These are phyloP conservation scores for Backusella sp. DNA, from an alignment of 192 early-diverging fungal species.

Conservation along the genomic window DNA sequence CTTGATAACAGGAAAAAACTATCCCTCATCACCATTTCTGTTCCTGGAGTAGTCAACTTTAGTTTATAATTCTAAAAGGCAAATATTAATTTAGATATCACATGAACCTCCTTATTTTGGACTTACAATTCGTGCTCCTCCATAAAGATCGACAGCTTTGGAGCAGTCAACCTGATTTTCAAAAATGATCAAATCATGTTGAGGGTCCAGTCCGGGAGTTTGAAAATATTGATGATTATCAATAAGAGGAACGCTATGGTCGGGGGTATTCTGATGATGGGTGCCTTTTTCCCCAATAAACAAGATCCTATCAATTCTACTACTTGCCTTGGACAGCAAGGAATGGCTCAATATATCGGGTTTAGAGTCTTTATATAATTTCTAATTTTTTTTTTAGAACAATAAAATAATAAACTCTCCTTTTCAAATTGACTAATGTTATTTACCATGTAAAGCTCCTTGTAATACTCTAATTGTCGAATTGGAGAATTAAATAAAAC, in stretches of 20 bases:
- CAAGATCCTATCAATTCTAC: slow-evolving; percentile 52
- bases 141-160: slow-evolving; percentile 46
- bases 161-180: slow-evolving; percentile 44
- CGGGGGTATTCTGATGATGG: neutral
- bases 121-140: slow-evolving; percentile 49
- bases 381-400: slow-evolving; percentile 27
- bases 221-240: neutral
- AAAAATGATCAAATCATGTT: slow-evolving; percentile 13
- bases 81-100: slow-evolving; percentile 3
- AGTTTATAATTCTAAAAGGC: slow-evolving; percentile 23
- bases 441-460: slow-evolving; percentile 49
- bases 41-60: slow-evolving; percentile 17
- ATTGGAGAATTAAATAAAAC: slow-evolving; percentile 50
- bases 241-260: neutral
- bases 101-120: neutral
- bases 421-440: neutral
- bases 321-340: slow-evolving; percentile 38
- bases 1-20: slow-evolving; percentile 21
- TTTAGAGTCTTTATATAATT: slow-evolving; percentile 48
- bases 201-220: neutral
- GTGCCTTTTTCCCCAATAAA: slow-evolving; percentile 31
- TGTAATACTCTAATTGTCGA: slow-evolving; percentile 55
- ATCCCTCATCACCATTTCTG: slow-evolving; percentile 16
- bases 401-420: neutral
- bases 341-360: slow-evolving; percentile 45